Conservation (phyloP, 2,329 filamentous ascomycete genomes). For the Fusarium nurragi region DNA sequence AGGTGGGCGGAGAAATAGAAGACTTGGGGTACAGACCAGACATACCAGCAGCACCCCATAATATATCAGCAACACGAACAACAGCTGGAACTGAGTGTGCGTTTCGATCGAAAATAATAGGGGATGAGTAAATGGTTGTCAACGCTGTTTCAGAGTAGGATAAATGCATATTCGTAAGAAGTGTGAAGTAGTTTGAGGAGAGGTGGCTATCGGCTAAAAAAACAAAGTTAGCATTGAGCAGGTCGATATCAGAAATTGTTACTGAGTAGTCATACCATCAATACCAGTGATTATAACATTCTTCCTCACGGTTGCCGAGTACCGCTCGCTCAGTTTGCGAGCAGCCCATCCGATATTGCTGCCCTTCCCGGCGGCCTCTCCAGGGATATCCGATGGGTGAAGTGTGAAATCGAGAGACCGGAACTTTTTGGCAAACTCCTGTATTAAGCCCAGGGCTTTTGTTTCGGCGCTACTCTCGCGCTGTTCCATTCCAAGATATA, state of each 20-base stretch:
- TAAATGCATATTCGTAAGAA: slow-evolving; percentile 71
- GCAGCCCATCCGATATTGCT: slow-evolving; percentile 79
- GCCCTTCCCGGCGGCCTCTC: slow-evolving; percentile 77
- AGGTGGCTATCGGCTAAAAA: slow-evolving; percentile 74
- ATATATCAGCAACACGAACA: slow-evolving; percentile 75
- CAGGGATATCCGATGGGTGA: slow-evolving; percentile 71
- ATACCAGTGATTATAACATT: slow-evolving; percentile 76
- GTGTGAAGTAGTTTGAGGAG: slow-evolving; percentile 72
- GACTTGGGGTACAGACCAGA: slow-evolving; percentile 73
- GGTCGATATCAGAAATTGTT: not conserved
- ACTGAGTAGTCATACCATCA: slow-evolving; percentile 65
- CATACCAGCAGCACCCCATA: slow-evolving; percentile 77
- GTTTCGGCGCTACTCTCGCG: slow-evolving; percentile 68
- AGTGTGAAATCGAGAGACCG: slow-evolving; percentile 73
- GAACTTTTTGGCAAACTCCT: slow-evolving; percentile 71
- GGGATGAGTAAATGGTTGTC: slow-evolving; percentile 73
- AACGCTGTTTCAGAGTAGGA: slow-evolving; percentile 66
- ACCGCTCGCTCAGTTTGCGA: slow-evolving; percentile 70
- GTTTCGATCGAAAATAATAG: slow-evolving; percentile 79
- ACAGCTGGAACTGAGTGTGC: slow-evolving; percentile 73
- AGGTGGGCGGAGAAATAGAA: slow-evolving; percentile 74
- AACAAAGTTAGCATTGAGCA: slow-evolving; percentile 13
- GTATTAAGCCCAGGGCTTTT: slow-evolving; percentile 71
- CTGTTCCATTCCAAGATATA: slow-evolving; percentile 78
- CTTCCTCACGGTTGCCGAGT: slow-evolving; percentile 61